These are phyloP conservation scores for Tieghemiomyces parasiticus DNA, from an alignment of 192 early-diverging fungal species.

Conservation along the genomic window DNA sequence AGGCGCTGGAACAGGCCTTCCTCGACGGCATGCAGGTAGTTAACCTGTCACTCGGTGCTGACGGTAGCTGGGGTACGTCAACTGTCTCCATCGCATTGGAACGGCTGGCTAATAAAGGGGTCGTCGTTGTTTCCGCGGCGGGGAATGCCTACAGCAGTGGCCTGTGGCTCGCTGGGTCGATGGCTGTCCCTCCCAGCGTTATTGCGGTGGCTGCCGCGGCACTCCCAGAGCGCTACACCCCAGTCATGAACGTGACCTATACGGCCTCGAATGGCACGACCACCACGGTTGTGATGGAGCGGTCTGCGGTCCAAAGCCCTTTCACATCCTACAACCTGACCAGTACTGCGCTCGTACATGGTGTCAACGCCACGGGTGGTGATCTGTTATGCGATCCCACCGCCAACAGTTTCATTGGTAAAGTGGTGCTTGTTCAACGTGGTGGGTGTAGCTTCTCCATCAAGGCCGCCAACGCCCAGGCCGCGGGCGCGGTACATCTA, in stretches of 20 bases:
- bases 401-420: slow-evolving; percentile 18
- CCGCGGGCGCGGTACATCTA: background rate
- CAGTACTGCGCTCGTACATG: slow-evolving; percentile 17
- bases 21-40: background rate
- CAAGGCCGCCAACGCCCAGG: background rate
- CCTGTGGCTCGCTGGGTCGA: background rate
- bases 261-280: background rate
- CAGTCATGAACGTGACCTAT: too few species aligned
- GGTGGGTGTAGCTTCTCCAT: background rate
- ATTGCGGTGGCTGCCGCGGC: background rate
- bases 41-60: background rate
- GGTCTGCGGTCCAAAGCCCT: background rate
- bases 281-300: background rate
- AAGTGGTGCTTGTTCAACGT: slow-evolving; percentile 47
- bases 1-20: background rate
- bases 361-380: slow-evolving; percentile 25
- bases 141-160: background rate
- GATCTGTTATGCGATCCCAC: slow-evolving; percentile 38
- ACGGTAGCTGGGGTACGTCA: background rate
- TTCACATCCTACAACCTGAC: background rate
- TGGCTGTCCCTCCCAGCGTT: background rate
- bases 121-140: background rate
- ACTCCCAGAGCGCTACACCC: too few species aligned
- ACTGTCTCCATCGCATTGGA: too few species aligned
- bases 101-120: background rate